These are phyloP conservation scores for Apiospora saccharicola DNA, from an alignment of 2,329 filamentous ascomycete species.

Conservation along the genomic window DNA sequence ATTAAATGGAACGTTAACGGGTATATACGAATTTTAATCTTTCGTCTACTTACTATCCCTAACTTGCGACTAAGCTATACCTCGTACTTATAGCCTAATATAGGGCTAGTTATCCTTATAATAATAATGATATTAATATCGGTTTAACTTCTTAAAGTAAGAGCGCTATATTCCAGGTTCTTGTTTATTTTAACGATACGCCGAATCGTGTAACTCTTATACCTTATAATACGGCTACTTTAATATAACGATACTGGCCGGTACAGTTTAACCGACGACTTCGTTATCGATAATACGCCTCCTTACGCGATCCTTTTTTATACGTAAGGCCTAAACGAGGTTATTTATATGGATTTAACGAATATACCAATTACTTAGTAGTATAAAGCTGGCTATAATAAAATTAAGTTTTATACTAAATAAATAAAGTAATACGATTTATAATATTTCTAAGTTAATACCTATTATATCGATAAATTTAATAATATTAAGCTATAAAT, in stretches of 20 bases:
- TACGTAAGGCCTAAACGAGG: constrained; percentile 17
- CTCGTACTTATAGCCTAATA: neutral
- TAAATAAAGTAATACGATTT: no score
- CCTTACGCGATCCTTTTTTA: constrained; percentile 23
- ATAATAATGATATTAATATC: neutral
- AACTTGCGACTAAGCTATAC: neutral
- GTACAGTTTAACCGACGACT: neutral
- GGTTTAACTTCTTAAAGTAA: neutral
- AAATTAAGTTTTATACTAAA: no score
- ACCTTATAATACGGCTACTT: neutral
- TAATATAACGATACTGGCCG: neutral
- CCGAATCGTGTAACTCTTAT: neutral
- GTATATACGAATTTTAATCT: neutral
- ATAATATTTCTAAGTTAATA: no score
- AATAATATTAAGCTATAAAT: constrained; percentile 17
- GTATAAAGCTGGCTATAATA: neutral
- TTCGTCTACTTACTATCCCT: neutral
- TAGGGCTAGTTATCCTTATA: neutral
- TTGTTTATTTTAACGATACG: neutral
- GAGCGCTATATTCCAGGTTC: neutral
- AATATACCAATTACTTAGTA: neutral
- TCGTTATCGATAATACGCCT: neutral
- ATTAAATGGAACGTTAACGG: neutral
- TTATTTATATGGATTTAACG: neutral
- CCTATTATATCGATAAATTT: constrained; percentile 23